A percentile compares a stretch with the other conserved stretches of the same genome.
Evolutionary conservation across 768 basidiomycete species (phyloP).

Genomic region (Rhodotorula toruloides): DNA sequence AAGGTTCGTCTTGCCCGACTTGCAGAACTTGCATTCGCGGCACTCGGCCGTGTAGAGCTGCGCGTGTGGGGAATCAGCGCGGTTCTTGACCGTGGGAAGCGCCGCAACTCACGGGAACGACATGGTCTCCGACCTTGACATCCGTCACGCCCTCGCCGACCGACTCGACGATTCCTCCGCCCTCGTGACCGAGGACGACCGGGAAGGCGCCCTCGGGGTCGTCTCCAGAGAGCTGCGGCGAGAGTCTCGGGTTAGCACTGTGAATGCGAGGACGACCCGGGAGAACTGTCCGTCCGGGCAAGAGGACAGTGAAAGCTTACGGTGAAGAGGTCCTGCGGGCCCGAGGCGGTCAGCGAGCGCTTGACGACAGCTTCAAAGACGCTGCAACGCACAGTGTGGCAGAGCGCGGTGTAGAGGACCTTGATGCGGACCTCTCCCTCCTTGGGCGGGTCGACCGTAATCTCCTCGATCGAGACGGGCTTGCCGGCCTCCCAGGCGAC

Average conservation of each 20-base stretch:
- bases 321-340: conserved; percentile 33
- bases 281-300: background rate
- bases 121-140: conserved; percentile 82
- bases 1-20: conserved; percentile 84
- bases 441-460: conserved; percentile 86
- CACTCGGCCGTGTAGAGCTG: conserved; percentile 60
- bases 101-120: conserved; percentile 67
- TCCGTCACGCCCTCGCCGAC: conserved; percentile 89
- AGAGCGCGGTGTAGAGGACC: conserved; percentile 90
- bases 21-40: conserved; percentile 97
- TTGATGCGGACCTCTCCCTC: conserved; percentile 88
- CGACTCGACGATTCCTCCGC: conserved; percentile 91
- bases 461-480: conserved; percentile 77
- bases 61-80: accelerated
- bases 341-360: background rate
- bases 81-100: too few relatives aligned
- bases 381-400: conserved; percentile 63
- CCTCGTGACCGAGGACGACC: conserved; percentile 47
- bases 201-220: conserved; percentile 70
- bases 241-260: background rate
- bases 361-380: accelerated
- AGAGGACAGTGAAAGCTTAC: background rate
- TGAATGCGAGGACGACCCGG: background rate
- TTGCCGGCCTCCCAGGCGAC: conserved; percentile 93
- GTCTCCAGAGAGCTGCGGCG: conserved; percentile 38